phyloP scores from a whole-genome alignment of 768 basidiomycete species.

The Coprinopsis strossmayeri region DNA sequence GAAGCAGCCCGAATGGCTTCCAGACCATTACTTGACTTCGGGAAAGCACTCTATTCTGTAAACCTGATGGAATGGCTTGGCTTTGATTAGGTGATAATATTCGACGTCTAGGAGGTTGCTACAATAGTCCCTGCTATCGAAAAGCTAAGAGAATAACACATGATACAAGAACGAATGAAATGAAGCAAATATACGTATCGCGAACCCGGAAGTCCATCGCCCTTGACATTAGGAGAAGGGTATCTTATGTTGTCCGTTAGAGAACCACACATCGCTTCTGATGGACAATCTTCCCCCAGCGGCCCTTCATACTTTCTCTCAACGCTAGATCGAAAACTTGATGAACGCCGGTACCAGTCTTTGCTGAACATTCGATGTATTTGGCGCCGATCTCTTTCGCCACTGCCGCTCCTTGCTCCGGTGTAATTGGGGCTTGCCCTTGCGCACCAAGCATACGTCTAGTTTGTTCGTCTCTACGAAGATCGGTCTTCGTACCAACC shows the following conservation, averaged over 20 bases:
- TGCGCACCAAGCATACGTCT: constrained; percentile 85
- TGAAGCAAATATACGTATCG: neutral
- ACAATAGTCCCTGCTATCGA: constrained; percentile 9
- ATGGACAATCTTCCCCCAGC: constrained; percentile 68
- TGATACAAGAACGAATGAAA: neutral
- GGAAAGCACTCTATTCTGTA: neutral
- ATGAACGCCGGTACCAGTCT: constrained; percentile 83
- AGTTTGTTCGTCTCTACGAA: constrained; percentile 83
- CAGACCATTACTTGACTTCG: constrained; percentile 36
- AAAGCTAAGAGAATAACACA: neutral
- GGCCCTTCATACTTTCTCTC: constrained; percentile 79
- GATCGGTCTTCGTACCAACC: constrained; percentile 91
- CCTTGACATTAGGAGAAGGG: no score
- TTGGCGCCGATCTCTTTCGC: constrained; percentile 91
- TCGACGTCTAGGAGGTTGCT: neutral
- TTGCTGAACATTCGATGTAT: constrained; percentile 93
- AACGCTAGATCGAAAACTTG: constrained; percentile 90
- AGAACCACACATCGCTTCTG: constrained; percentile 67
- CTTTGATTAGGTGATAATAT: no score
- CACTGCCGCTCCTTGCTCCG: constrained; percentile 77
- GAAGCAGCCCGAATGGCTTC: constrained; percentile 57
- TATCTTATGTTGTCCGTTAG: constrained; percentile 17
- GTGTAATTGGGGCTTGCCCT: constrained; percentile 72
- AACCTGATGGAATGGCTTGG: neutral
- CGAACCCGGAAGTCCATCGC: constrained; percentile 1